Evolutionary conservation across 192 early-diverging fungal species (phyloP).

Genomic region (Podochytrium sp.): DNA sequence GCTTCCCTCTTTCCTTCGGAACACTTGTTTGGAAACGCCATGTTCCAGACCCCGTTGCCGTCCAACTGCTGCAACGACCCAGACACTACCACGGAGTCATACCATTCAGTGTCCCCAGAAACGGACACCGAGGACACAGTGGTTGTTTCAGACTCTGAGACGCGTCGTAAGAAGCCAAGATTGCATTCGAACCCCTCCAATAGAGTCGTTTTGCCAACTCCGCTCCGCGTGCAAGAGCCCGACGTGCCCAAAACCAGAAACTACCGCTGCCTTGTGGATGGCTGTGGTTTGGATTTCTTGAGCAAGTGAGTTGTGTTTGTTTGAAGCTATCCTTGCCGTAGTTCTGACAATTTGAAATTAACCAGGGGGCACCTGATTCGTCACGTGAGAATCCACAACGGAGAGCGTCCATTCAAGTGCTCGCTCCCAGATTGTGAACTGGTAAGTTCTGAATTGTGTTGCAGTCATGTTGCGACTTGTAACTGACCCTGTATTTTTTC

Average conservation of each 20-base stretch:
- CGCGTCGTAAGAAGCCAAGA: no score
- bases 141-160: no score
- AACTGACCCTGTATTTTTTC: not conserved
- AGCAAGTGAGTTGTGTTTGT: not conserved
- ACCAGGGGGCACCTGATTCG: conserved; percentile 18
- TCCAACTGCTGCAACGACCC: not conserved
- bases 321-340: not conserved
- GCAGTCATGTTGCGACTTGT: no score
- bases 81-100: no score
- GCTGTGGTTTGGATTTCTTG: conserved; percentile 23
- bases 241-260: conserved; percentile 8
- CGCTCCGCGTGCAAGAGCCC: not conserved
- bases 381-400: conserved; percentile 17
- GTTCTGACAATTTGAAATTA: not conserved
- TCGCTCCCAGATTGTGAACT: conserved; percentile 9
- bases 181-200: no score
- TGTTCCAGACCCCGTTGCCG: not conserved
- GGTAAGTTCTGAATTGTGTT: conserved; percentile 13
- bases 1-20: not conserved
- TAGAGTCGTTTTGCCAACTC: not conserved
- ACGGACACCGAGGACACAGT: no score
- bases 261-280: not conserved
- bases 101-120: no score
- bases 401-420: conserved; percentile 23
- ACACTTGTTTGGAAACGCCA: not conserved